Evolutionary conservation across 2,329 filamentous ascomycete species (phyloP), one percentile per base, ranked within the genome.

Genomic region (Penicillium sp.): DNA sequence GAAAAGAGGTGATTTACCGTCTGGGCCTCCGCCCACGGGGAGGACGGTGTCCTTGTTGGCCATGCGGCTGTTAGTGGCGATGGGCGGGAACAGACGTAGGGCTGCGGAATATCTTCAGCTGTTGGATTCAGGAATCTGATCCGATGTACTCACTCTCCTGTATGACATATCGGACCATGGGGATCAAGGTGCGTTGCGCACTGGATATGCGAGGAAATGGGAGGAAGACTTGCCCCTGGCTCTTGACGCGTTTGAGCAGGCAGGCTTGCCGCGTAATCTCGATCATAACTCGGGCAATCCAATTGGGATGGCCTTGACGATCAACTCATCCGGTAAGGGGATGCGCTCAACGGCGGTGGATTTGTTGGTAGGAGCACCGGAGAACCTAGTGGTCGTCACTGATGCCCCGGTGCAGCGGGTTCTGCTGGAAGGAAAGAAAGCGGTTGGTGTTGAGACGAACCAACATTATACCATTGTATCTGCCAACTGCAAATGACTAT

Each of bases 201-300:
- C 50, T 2, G 50, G 50, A 1, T 53, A 40, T 36, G 50, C 50
- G 1, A 32, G 30, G 10, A 48, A 53, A 30, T 53, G 50, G 50
- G 50, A 53, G 26, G 38, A 37, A 14, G 50, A 53, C 27, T 33
- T 54, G 19, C 36, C 44, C 3, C 41, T 39, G 7, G 20, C 47
- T 4, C 33, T 51, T 42, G 43, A 77, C 43, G 58, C 70, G 5
- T 75, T 76, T 27, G 67, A 75, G 42, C 56, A 75, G 26, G 65
- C 69, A 15, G 77, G 77, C 0, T 65, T 73, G 23, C 61, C 69
- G 0, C 47, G 72, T 13, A 81, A 81, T 43, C 65, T 67, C 0
- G 78, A 81, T 47, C 69, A 77, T 26, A 81, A 82, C 47, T 75
- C 72, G 6, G 79, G 79, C 0, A 70, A 81, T 50, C 77, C 76